Conservation (phyloP, 345 rosid genomes). For the Lumnitzera littorea region DNA sequence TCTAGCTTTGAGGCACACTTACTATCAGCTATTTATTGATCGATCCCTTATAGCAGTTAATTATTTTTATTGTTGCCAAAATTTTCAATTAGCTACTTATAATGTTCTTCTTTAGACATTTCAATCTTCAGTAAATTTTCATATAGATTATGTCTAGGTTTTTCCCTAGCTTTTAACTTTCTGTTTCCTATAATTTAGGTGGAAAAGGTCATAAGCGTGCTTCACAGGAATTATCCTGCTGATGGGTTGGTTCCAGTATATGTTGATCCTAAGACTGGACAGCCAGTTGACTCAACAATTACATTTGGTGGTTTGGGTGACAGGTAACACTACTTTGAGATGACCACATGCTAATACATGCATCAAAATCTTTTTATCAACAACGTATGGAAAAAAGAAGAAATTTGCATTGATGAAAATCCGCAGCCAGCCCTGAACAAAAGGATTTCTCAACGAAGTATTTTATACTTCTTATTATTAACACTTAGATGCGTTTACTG, state of each 20-base stretch:
- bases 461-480: no score
- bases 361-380: no score
- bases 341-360: no score
- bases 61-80: no score
- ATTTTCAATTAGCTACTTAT: no score
- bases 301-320: constrained; percentile 99
- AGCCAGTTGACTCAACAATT: constrained; percentile 49
- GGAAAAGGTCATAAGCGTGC: constrained; percentile 63
- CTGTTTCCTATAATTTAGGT: constrained; percentile 37
- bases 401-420: no score
- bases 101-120: no score
- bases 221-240: constrained; percentile 65
- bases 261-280: constrained; percentile 55
- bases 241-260: constrained; percentile 93
- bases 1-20: constrained; percentile 12
- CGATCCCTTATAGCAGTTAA: not conserved
- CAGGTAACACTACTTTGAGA: constrained; percentile 38
- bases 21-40: not conserved
- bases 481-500: no score
- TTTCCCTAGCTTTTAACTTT: not conserved
- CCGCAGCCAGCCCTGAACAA: no score
- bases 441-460: no score
- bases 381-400: no score
- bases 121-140: not conserved
- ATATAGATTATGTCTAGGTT: not conserved